Conservation (phyloP, 2,329 filamentous ascomycete species). For the Trichophyton simii region DNA sequence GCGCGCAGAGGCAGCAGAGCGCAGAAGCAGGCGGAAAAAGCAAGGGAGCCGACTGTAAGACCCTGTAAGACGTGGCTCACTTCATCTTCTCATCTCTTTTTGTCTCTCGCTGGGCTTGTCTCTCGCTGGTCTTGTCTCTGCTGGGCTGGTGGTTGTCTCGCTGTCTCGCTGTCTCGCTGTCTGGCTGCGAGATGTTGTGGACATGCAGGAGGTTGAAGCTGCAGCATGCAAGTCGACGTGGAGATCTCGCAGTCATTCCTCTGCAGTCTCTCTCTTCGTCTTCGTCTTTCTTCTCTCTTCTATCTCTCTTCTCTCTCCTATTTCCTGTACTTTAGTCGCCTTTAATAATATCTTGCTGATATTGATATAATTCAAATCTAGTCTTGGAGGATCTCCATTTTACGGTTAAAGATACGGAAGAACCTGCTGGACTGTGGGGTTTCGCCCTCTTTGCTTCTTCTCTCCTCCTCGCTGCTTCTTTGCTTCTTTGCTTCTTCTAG, state of each 20-base stretch:
- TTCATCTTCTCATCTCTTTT: not conserved
- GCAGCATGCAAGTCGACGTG: slow-evolving; percentile 1
- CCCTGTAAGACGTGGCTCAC: not conserved
- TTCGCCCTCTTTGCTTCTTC: not conserved
- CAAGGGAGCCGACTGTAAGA: slow-evolving; percentile 4
- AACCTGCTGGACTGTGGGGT: not conserved
- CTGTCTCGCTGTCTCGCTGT: not conserved
- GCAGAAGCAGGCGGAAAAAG: slow-evolving; percentile 3
- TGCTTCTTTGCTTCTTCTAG: not conserved
- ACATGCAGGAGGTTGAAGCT: not conserved
- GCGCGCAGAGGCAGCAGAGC: not conserved
- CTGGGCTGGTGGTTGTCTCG: not conserved
- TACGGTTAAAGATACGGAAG: not conserved
- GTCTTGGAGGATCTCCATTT: not conserved
- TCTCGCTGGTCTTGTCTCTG: not conserved
- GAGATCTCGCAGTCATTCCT: not conserved
- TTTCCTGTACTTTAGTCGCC: not conserved
- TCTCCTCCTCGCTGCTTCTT: not conserved
- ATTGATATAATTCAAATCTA: not conserved
- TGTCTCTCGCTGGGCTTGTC: not conserved
- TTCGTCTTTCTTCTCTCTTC: not conserved
- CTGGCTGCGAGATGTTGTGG: not conserved
- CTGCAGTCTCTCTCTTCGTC: not conserved
- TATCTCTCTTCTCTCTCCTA: not conserved
- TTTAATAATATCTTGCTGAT: not conserved